Evolutionary conservation across 2,329 filamentous ascomycete genomes (phyloP), one percentile per base, ranked within the genome.

Genomic region (Aspergillus arachidicola): DNA sequence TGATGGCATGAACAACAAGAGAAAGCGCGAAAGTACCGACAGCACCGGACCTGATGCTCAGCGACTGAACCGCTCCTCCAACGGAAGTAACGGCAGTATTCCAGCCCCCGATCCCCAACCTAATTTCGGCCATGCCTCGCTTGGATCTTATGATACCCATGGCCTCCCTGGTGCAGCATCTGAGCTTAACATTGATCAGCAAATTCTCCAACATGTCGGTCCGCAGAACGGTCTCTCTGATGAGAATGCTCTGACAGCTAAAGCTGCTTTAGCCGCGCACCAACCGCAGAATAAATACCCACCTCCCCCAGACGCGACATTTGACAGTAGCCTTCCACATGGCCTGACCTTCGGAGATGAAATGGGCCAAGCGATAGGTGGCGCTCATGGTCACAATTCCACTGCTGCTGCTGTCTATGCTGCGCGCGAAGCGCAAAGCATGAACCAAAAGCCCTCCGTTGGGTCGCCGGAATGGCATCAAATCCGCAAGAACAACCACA

Each of bases 381-480:
- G 71, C 23, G 67, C 73, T 11, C 79, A 79, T 60, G 75, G 73
- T 53, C 78, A 79, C 62, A 79, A 78, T 45, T 87, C 88, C 55
- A 89, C 87, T 46, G 87, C 87, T 57, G 86, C 86, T 23, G 87
- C 87, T 62, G 77, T 78, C 48, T 82, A 85, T 59, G 82, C 84
- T 61, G 80, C 82, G 51, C 80, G 84, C 36, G 84, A 84, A 67
- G 82, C 80, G 19, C 82, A 82, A 68, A 78, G 81, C 68, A 78
- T 85, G 73, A 77, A 82, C 60, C 80, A 85, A 62, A 98, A 97
- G 79, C 94, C 94, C 9, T 87, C 90, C 7, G 95, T 98, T n/a
- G 95, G 95, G 2, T 95, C 93, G 2, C 93, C 96, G 59, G 94
- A 98, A 79, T 99, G 95, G 95, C 95, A 99, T 78, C 96, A 96